Evolutionary conservation across 1,139 yeast genomes (phyloP).

Genomic region (Kurtzmaniella quercitrusa): DNA sequence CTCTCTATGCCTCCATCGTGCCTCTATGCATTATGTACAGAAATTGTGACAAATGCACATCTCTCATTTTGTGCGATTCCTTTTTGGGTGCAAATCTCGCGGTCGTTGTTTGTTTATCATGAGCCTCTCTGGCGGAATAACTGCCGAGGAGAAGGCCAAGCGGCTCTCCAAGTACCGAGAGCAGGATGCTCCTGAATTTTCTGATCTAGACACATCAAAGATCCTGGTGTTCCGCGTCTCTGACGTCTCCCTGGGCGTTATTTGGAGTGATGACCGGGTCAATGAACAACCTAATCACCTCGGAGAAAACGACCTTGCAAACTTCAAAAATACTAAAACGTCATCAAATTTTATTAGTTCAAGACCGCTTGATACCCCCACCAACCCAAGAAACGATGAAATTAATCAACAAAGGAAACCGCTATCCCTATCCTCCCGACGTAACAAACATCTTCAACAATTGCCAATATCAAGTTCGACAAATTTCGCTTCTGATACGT

Average conservation of each 20-base stretch:
- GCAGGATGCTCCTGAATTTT: neutral
- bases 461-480: neutral
- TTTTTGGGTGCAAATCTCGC: conserved; percentile 7
- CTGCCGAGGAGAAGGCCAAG: neutral
- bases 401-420: neutral
- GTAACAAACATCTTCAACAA: neutral
- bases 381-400: neutral
- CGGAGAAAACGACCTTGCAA: conserved; percentile 4
- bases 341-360: neutral
- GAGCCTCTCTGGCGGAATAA: neutral
- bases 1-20: no score
- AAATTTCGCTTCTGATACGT: neutral
- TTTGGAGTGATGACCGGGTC: conserved; percentile 8
- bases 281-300: conserved; percentile 10
- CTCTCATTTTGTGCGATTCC: neutral
- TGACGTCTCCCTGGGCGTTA: conserved; percentile 3
- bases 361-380: neutral
- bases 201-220: neutral
- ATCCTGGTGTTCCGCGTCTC: neutral
- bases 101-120: conserved; percentile 3
- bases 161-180: conserved; percentile 1
- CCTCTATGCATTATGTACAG: neutral
- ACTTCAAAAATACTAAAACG: neutral
- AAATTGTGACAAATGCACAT: neutral
- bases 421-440: neutral